A percentile compares a stretch with the other conserved stretches of the same genome.
These are phyloP conservation scores for Fusarium verticillioides DNA, from an alignment of 2,329 filamentous ascomycete species.

Conservation along the genomic window DNA sequence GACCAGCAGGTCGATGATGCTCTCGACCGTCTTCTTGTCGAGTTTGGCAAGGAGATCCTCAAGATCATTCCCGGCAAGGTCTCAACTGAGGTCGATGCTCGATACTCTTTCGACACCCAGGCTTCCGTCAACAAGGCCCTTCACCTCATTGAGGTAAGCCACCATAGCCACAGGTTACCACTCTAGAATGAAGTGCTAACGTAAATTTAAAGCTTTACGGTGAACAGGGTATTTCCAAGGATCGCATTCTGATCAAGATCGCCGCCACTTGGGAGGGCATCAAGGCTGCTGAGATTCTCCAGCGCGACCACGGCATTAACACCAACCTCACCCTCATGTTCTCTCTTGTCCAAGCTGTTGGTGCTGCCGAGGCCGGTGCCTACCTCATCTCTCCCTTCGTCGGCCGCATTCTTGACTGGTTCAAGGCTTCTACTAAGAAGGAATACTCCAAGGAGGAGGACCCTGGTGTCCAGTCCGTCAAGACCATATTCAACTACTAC, in stretches of 20 bases:
- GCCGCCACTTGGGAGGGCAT: conserved; percentile 99
- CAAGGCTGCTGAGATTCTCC: conserved; percentile 96
- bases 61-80: conserved; percentile 98
- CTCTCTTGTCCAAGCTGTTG: conserved; percentile 93
- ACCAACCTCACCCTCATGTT: conserved; percentile 99
- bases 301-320: conserved; percentile 96
- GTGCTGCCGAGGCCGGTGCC: conserved; percentile 91
- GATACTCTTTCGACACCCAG: conserved; percentile 95
- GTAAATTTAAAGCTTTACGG: conserved; percentile 82
- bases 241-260: conserved; percentile 97
- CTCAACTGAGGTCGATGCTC: conserved; percentile 97
- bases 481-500: conserved; percentile 99
- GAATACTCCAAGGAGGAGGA: conserved; percentile 90
- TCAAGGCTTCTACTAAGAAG: conserved; percentile 96
- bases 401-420: conserved; percentile 99
- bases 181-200: conserved; percentile 22
- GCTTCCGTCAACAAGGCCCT: conserved; percentile 94
- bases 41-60: conserved; percentile 98
- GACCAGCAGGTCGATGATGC: conserved; percentile 89
- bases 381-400: conserved; percentile 99
- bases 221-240: conserved; percentile 89
- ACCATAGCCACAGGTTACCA: not conserved
- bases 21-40: conserved; percentile 92
- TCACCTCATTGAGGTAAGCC: conserved; percentile 89
- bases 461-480: conserved; percentile 94